Base-by-base conservation (phyloP, 2,329 filamentous ascomycete species). In the Annulohypoxylon truncatum region DNA sequence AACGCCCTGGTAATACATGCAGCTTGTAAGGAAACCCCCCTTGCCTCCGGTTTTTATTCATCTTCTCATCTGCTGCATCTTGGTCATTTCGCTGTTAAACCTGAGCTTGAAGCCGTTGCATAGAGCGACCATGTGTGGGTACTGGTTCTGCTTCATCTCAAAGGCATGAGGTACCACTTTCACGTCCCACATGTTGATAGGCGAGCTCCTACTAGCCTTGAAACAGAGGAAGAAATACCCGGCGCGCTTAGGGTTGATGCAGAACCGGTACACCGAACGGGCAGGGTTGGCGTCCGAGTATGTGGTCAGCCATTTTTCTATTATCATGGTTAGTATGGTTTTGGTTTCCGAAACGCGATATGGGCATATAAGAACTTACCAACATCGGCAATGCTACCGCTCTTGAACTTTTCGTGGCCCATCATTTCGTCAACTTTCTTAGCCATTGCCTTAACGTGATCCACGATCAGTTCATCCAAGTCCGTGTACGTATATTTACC, bases 351-450 rank as follows among this genome's bases (percentile, higher is more conserved):
- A 24, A 31, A n/a, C 42, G 29, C 42, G 1, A 29, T 15, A 28
- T 15, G 9, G n/a, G 26, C 5, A 6, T 28, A n/a, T 4, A 12
- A 28, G 54, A 20, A 84, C 92, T 83, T 90, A 97, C 95, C 94
- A 68, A 94, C 92, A 75, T 96, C 92, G 66, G 89, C 85, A 75
- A 90, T 90, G 67, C 89, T 94, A 65, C 91, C 90, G 68, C 88
- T 88, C 81, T 97, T 93, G 83, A 92, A 99, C 80, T 97, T 97
- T 77, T 98, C 95, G 78, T 97, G 91, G 71, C 91, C 88, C 85
- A 93, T 96, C 84, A 99, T 90, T 83, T 99, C 95, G 71, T 97
- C 93, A 54, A 98, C 95, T 85, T 99, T 99, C 80, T 91, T 92
- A 15, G 94, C 92, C 96, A 98, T 99, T 55, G 94, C 93, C 82